Evolutionary conservation across 768 basidiomycete species (phyloP).

Genomic region (Serendipita vermifera): DNA sequence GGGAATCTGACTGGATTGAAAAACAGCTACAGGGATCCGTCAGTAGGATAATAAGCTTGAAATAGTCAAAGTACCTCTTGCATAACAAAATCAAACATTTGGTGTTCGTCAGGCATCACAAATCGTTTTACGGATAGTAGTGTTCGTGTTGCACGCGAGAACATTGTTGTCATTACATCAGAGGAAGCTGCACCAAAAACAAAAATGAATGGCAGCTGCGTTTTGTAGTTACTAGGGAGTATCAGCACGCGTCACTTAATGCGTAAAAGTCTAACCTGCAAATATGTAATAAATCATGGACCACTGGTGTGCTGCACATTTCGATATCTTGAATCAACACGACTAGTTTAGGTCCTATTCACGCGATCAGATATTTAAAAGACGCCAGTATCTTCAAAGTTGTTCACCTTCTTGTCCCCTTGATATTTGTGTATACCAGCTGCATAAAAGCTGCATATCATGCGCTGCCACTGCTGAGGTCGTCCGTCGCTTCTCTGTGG

Average conservation of each 20-base stretch:
- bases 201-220: background rate
- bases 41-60: background rate
- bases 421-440: background rate
- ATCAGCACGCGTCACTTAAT: too few species aligned
- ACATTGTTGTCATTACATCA: background rate
- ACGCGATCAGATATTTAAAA: background rate
- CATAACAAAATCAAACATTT: background rate
- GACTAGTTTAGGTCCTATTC: background rate
- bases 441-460: conserved; percentile 5
- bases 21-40: background rate
- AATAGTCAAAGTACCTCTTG: background rate
- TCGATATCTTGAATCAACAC: conserved; percentile 1
- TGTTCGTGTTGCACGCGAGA: background rate
- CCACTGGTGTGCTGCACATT: background rate
- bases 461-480: background rate
- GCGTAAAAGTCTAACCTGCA: background rate
- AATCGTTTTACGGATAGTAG: background rate
- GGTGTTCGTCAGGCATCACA: background rate
- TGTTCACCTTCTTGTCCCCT: background rate
- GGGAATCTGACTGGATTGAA: background rate
- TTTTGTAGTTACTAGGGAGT: background rate
- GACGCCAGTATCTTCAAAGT: background rate
- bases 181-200: background rate
- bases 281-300: conserved; percentile 1
- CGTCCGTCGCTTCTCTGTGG: background rate